Base-by-base conservation (phyloP, 257 asterid genomes). In the Gentiana dahurica region DNA sequence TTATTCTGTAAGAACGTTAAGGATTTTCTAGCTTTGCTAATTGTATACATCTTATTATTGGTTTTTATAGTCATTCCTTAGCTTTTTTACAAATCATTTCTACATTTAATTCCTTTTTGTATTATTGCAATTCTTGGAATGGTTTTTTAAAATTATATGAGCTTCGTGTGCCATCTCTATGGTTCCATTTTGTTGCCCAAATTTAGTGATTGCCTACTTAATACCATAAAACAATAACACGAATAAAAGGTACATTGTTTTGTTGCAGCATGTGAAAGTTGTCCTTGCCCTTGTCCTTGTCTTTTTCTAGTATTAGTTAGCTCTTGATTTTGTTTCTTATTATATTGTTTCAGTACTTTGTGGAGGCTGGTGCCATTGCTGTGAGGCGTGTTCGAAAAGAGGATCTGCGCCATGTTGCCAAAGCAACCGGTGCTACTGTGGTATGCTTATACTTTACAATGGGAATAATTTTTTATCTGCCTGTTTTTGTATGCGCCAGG, bases 281-380 rank as follows among this genome's bases (percentile, higher is more conserved):
- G 9, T 5, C n/a, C n/a, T n/a, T n/a, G n/a, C n/a, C n/a, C n/a
- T 41, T 41, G 46, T 41, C 5, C 8, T 39, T 39, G 45, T 39
- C 2, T 0, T 41, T 41, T 2, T 41, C 32, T 33, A 49, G 24
- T 8, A 34, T 49, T 6, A 2, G 10, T 46, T 3, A 24, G 32
- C 39, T 39, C 8, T 53, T 35, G 47, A 60, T 8, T 11, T 51
- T 32, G 34, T 58, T 34, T 3, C 10, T 3, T 51, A 41, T 64
- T 56, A 35, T 49, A 3, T 4, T 68, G 53, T 67, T 68, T 57
- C 87, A 89, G 97, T 89, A 85, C 78, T 85, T 89, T 60, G 97
- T 89, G 67, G 97, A 89, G 71, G 94, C 94, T 68, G 94, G 95
- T 60, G 94, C 97, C 1, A 89, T 85, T 74, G 97, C 97, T 36